Conservation (phyloP, 2,329 filamentous ascomycete genomes). For the Monosporascus ibericus region DNA sequence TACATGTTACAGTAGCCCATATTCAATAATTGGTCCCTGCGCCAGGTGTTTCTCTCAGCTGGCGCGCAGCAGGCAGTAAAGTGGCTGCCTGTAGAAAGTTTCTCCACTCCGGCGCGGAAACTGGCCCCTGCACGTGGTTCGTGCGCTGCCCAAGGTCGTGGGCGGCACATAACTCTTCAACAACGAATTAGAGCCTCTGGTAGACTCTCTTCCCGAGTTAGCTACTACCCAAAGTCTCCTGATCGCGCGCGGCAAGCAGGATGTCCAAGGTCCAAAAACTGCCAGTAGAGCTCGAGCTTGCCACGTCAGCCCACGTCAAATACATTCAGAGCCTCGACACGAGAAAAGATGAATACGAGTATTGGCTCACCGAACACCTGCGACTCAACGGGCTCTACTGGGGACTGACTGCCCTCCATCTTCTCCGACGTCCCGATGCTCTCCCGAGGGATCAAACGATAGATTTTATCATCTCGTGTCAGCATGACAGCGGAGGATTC, state of each 20-base stretch:
- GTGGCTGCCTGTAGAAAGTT: no score
- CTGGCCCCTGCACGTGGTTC: no score
- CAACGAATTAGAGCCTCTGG: no score
- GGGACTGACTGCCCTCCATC: conserved; percentile 83
- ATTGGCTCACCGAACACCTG: conserved; percentile 96
- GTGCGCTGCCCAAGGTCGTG: no score
- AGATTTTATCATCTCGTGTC: conserved; percentile 91
- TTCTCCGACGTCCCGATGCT: conserved; percentile 74
- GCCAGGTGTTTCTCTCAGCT: no score
- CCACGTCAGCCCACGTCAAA: conserved; percentile 64
- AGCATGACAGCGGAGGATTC: conserved; percentile 84
- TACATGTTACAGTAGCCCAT: background rate
- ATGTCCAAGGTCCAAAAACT: conserved; percentile 32
- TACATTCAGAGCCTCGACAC: conserved; percentile 93
- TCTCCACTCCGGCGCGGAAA: no score
- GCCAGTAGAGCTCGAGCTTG: conserved; percentile 38
- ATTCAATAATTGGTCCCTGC: no score
- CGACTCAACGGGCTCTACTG: conserved; percentile 95
- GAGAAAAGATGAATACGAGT: conserved; percentile 89
- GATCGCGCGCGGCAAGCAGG: background rate
- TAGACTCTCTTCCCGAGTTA: no score
- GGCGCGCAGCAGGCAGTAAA: no score
- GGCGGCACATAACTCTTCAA: no score
- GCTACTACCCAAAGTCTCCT: background rate
- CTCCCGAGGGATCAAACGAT: conserved; percentile 77